Conservation (phyloP, 257 asterid species). For the Schizonepeta tenuifolia region DNA sequence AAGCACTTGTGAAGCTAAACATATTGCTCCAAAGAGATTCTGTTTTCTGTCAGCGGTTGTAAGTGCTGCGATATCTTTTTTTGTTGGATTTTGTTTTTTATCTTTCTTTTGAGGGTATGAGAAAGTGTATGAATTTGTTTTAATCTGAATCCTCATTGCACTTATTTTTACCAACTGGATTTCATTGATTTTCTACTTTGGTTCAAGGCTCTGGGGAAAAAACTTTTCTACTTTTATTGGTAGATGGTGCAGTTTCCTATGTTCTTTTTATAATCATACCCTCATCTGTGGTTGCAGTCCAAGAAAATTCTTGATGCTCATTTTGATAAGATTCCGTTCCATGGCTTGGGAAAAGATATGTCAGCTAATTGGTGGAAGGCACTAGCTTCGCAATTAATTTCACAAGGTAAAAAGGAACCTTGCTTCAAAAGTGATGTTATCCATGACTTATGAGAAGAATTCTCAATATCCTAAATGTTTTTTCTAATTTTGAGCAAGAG, state of each 20-base stretch:
- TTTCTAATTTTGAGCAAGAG: background rate
- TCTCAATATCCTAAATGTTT: background rate
- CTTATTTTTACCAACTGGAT: background rate
- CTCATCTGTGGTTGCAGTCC: slow-evolving; percentile 55
- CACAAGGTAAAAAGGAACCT: slow-evolving; percentile 54
- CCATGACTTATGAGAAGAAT: background rate
- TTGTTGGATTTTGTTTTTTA: slow-evolving; percentile 14
- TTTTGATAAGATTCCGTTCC: slow-evolving; percentile 87
- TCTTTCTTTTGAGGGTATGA: slow-evolving; percentile 3
- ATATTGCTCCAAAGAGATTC: slow-evolving; percentile 8
- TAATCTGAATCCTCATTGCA: slow-evolving; percentile 4
- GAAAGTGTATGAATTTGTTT: slow-evolving; percentile 6
- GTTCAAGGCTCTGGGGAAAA: background rate
- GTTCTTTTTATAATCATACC: slow-evolving; percentile 23
- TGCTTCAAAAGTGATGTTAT: slow-evolving; percentile 18
- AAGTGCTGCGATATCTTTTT: slow-evolving; percentile 9
- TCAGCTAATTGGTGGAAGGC: slow-evolving; percentile 97
- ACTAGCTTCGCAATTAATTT: slow-evolving; percentile 74
- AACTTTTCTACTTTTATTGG: slow-evolving; percentile 17
- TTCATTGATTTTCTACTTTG: slow-evolving; percentile 15
- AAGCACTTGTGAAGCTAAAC: slow-evolving; percentile 25
- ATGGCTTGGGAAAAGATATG: slow-evolving; percentile 87
- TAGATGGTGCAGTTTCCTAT: slow-evolving; percentile 23
- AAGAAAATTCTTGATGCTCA: slow-evolving; percentile 76
- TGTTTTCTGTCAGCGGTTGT: slow-evolving; percentile 9